Evolutionary conservation across 116 monocot species (phyloP).

Genomic region (Posidonia oceanica): DNA sequence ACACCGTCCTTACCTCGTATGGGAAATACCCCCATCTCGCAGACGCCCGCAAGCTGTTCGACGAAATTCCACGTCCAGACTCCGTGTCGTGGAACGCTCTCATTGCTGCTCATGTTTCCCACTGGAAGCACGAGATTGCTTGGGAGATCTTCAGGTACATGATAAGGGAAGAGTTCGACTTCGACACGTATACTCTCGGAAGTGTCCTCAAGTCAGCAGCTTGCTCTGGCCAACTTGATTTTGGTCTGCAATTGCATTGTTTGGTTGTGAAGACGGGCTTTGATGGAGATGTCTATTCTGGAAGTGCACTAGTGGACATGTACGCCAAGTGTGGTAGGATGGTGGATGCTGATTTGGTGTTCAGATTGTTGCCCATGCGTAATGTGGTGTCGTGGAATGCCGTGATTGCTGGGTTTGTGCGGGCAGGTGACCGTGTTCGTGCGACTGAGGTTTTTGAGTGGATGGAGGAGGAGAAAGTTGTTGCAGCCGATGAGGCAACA

Average conservation of each 20-base stretch:
- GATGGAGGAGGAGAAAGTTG: slow-evolving; percentile 39
- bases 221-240: neutral
- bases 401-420: slow-evolving; percentile 33
- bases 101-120: slow-evolving; percentile 25
- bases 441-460: slow-evolving; percentile 23
- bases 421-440: slow-evolving; percentile 4
- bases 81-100: slow-evolving; percentile 61
- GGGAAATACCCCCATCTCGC: slow-evolving; percentile 5
- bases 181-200: slow-evolving; percentile 37
- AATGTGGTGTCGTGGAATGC: slow-evolving; percentile 69
- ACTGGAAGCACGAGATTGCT: slow-evolving; percentile 4
- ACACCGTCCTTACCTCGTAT: slow-evolving; percentile 39
- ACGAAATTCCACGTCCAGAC: slow-evolving; percentile 43
- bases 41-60: slow-evolving; percentile 43
- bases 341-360: slow-evolving; percentile 16
- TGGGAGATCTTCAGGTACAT: slow-evolving; percentile 23
- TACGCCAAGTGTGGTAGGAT: slow-evolving; percentile 46
- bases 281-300: slow-evolving; percentile 44
- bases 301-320: slow-evolving; percentile 50
- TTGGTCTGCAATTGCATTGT: slow-evolving; percentile 38
- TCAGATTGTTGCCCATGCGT: slow-evolving; percentile 16
- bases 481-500: slow-evolving; percentile 39
- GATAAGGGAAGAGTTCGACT: slow-evolving; percentile 13
- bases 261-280: slow-evolving; percentile 33
- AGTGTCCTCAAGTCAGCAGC: slow-evolving; percentile 37